These are phyloP conservation scores for Russula abietina DNA, from an alignment of 768 basidiomycete species.

Conservation along the genomic window DNA sequence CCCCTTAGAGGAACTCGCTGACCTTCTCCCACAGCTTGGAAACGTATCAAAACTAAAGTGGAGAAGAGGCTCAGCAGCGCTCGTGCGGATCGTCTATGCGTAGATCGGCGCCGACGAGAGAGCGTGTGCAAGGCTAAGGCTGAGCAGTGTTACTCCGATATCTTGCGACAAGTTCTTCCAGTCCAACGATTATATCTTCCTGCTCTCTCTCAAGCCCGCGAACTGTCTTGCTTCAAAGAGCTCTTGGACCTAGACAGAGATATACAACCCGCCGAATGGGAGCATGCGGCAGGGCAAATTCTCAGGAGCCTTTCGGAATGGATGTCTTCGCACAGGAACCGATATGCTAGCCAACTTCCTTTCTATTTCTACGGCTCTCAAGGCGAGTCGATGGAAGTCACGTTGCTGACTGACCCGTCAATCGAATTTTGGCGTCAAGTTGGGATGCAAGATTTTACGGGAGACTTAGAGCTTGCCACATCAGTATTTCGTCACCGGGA, in stretches of 20 bases:
- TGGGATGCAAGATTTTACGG: slow-evolving; percentile 2
- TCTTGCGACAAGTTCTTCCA: slow-evolving; percentile 16
- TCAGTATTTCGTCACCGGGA: slow-evolving; percentile 10
- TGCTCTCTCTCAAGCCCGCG: not conserved
- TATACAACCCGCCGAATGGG: slow-evolving; percentile 11
- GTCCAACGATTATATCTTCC: slow-evolving; percentile 18
- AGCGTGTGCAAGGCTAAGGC: not conserved
- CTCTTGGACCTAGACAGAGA: slow-evolving; percentile 10
- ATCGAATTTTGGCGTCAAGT: slow-evolving; percentile 9
- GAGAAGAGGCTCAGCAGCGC: not conserved
- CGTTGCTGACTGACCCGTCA: slow-evolving; percentile 6
- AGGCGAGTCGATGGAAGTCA: slow-evolving; percentile 3
- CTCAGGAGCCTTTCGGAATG: slow-evolving; percentile 16
- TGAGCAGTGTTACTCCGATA: not conserved
- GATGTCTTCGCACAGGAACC: slow-evolving; percentile 9
- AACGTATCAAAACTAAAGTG: slow-evolving; percentile 14
- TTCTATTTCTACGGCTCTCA: not conserved
- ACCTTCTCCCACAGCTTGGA: slow-evolving; percentile 16
- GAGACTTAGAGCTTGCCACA: slow-evolving; percentile 15
- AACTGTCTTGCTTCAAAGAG: slow-evolving; percentile 20
- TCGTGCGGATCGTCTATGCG: slow-evolving; percentile 1
- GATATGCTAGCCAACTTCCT: not conserved
- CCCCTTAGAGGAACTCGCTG: not conserved
- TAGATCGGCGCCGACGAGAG: not conserved
- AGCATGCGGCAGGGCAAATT: not conserved